phyloP scores from a whole-genome alignment of 306 rosid genomes.

The Castanospermum australe region DNA sequence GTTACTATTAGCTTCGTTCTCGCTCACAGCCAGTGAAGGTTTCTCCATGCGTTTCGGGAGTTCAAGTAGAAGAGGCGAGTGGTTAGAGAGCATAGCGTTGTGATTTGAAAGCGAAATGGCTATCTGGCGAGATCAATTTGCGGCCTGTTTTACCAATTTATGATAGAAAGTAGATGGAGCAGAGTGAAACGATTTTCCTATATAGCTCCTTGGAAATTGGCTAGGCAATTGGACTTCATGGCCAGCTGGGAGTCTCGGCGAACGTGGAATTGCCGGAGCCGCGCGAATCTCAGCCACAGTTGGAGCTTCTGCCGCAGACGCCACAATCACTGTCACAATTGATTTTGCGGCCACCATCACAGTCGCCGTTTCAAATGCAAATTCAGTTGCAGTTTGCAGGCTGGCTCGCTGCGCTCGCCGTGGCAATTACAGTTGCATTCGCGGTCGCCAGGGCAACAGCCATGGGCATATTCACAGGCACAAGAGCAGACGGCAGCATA shows the following conservation, averaged over 20 bases:
- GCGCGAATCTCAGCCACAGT: conserved; percentile 4
- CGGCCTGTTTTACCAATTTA: background rate
- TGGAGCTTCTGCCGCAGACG: background rate
- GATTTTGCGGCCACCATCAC: background rate
- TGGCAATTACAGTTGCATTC: conserved; percentile 24
- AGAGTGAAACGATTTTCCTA: conserved; percentile 44
- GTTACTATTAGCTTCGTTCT: no score
- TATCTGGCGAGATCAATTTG: background rate
- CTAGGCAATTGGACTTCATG: conserved; percentile 66
- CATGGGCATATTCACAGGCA: conserved; percentile 22
- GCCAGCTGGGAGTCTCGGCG: conserved; percentile 18
- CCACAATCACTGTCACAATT: conserved; percentile 1
- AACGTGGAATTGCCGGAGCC: conserved; percentile 22
- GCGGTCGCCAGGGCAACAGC: conserved; percentile 13
- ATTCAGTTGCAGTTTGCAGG: background rate
- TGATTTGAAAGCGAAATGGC: conserved; percentile 1
- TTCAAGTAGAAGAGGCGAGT: conserved; percentile 29
- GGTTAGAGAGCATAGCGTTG: conserved; percentile 17
- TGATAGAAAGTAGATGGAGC: conserved; percentile 47
- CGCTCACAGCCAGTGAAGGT: background rate
- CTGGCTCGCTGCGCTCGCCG: background rate
- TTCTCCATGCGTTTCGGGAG: background rate
- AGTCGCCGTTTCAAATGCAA: background rate
- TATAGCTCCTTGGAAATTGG: conserved; percentile 46
- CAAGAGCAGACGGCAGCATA: conserved; percentile 10